phyloP scores from a whole-genome alignment of 768 basidiomycete genomes.

The Suillus lakei region DNA sequence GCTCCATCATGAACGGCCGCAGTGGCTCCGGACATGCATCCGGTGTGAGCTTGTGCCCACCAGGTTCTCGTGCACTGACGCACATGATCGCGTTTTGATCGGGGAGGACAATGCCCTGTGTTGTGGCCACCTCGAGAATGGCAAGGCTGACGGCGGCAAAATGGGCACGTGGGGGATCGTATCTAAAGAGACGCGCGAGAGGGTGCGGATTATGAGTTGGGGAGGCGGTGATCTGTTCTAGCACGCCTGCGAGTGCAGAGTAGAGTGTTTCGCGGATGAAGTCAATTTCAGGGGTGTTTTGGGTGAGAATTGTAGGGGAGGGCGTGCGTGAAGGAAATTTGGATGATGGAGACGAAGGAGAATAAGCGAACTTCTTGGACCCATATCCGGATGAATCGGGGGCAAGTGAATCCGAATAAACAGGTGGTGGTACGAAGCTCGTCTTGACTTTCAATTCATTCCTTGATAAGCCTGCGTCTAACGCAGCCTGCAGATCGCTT shows the following conservation, averaged over 20 bases:
- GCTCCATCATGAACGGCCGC: constrained; percentile 72
- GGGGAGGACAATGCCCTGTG: constrained; percentile 52
- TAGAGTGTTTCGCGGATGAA: constrained; percentile 89
- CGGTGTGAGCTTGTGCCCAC: constrained; percentile 60
- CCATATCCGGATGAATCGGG: constrained; percentile 20
- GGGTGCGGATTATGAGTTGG: constrained; percentile 31
- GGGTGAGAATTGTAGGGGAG: constrained; percentile 50
- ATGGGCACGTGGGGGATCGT: constrained; percentile 75
- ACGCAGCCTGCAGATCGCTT: constrained; percentile 74
- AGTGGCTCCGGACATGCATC: constrained; percentile 65
- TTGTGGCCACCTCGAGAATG: constrained; percentile 68
- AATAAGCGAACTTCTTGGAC: constrained; percentile 18
- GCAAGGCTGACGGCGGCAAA: constrained; percentile 78
- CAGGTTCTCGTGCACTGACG: constrained; percentile 44
- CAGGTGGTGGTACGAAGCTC: constrained; percentile 73
- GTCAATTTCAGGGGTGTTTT: constrained; percentile 58
- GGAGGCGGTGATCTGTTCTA: constrained; percentile 46
- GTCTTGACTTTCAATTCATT: constrained; percentile 49
- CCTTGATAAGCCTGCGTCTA: constrained; percentile 59
- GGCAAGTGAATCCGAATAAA: constrained; percentile 48
- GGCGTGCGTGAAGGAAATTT: constrained; percentile 46
- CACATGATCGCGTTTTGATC: constrained; percentile 13
- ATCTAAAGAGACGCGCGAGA: constrained; percentile 58
- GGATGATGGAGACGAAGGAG: constrained; percentile 24
- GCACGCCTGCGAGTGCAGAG: constrained; percentile 73